Evolutionary conservation across 345 rosid genomes (phyloP), one percentile per base, ranked within the genome.

Genomic region (Angophora floribunda): DNA sequence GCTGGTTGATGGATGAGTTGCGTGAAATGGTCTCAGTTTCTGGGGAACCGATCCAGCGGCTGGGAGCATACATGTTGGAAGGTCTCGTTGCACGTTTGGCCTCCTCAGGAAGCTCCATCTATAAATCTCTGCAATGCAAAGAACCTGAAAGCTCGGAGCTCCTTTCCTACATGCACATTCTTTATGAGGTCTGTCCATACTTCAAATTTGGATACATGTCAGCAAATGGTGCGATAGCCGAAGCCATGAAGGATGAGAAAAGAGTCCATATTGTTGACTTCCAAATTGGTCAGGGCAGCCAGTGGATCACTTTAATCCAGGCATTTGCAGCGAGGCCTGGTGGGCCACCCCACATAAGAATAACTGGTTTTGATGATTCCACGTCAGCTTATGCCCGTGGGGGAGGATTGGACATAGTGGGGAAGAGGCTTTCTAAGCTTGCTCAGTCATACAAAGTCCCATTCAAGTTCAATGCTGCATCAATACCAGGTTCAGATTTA

Each of bases 161-260:
- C 51, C 92, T 96, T 80, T 95, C 99, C 44, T 95, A 95, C 90
- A 94, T 96, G 95, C 94, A 93, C 90, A 92, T 95, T 88, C 94
- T 96, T 45, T 95, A 96, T 49, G 99, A 96, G 93, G 97, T 95
- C 59, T 97, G 99, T 52, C 99, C 99, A 32, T 97, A 95, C 92
- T 94, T 97, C 91, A 97, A 96, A 89, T 97, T 97, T 41, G 99
- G 99, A 2, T 97, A 96, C 93, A 96, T 97, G 97, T 96, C 99
- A 49, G 99, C 98, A 9, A 97, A 96, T 88, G 99, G 99, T 84
- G 99, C 99, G 4, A 94, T 97, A 45, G 99, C 99, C 21, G 99
- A 96, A 91, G 99, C 99, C 90, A 95, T 96, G 98, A 97, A 96
- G 91, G 94, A 95, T 86, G 99, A 96, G 87, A 91, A 93, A 85